Percentiles rank a stretch among this genome's conserved stretches.
These are phyloP conservation scores for Epichloe gansuensis DNA, from an alignment of 2,329 filamentous ascomycete genomes.

Conservation along the genomic window DNA sequence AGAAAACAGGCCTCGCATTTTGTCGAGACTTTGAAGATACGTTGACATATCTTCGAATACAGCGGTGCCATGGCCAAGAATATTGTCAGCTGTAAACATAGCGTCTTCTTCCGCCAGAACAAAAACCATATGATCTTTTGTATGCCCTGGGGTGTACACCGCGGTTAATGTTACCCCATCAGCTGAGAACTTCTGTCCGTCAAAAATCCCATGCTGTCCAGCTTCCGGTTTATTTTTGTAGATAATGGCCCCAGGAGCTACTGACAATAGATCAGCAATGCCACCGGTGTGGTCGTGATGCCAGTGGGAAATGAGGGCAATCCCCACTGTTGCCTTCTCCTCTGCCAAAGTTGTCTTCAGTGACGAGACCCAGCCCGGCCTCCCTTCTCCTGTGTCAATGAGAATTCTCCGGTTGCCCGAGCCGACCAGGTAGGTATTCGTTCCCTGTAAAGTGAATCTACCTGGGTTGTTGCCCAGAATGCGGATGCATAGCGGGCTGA, in stretches of 20 bases:
- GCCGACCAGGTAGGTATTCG: slow-evolving; percentile 91
- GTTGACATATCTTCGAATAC: slow-evolving; percentile 66
- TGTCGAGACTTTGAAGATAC: slow-evolving; percentile 57
- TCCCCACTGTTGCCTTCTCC: slow-evolving; percentile 57
- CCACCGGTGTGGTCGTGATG: slow-evolving; percentile 79
- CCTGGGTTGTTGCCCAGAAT: slow-evolving; percentile 85
- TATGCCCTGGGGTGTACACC: slow-evolving; percentile 54
- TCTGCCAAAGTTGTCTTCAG: slow-evolving; percentile 52
- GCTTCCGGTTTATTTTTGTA: slow-evolving; percentile 52
- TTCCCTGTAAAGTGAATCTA: slow-evolving; percentile 66
- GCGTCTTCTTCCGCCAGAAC: slow-evolving; percentile 66
- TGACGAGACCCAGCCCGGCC: slow-evolving; percentile 56
- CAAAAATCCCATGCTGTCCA: slow-evolving; percentile 30
- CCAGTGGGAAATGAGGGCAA: slow-evolving; percentile 79
- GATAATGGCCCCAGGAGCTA: slow-evolving; percentile 51
- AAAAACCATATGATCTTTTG: slow-evolving; percentile 71
- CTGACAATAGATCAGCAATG: slow-evolving; percentile 51
- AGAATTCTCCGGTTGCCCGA: slow-evolving; percentile 61
- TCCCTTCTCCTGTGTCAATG: slow-evolving; percentile 83
- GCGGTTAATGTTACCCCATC: slow-evolving; percentile 57
- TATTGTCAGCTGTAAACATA: slow-evolving; percentile 83
- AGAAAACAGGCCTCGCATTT: slow-evolving; percentile 53
- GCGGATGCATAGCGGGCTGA: slow-evolving; percentile 68
- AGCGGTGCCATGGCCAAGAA: slow-evolving; percentile 75
- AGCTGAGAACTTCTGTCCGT: slow-evolving; percentile 42